Evolutionary conservation across 768 basidiomycete species (phyloP).

Genomic region (Kockovaella imperatae): DNA sequence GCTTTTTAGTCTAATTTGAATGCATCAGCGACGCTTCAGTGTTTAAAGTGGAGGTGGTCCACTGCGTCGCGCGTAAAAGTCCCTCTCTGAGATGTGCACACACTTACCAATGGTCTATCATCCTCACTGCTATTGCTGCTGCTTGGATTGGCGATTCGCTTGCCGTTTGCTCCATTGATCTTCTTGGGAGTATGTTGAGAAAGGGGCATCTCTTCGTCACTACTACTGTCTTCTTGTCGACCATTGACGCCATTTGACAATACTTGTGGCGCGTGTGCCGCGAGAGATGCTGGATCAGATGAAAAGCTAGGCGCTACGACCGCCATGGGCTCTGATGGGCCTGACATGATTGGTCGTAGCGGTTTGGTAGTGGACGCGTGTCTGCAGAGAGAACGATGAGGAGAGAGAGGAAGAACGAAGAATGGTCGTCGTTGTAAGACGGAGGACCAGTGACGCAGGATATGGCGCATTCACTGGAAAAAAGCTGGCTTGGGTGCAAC

Average conservation of each 20-base stretch:
- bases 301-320: slow-evolving; percentile 25
- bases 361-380: too few relatives aligned
- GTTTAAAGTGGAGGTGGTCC: background rate
- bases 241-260: slow-evolving; percentile 9
- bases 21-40: background rate
- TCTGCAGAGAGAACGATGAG: background rate
- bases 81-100: too few relatives aligned
- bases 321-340: slow-evolving; percentile 20
- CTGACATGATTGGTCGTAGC: too few relatives aligned
- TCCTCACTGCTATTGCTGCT: slow-evolving; percentile 23
- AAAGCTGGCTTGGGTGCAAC: too few relatives aligned
- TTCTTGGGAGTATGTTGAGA: slow-evolving; percentile 2
- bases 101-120: slow-evolving; percentile 32
- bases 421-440: too few relatives aligned
- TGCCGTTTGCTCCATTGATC: slow-evolving; percentile 3
- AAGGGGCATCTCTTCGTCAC: slow-evolving; percentile 21
- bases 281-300: slow-evolving; percentile 4
- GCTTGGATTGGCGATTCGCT: slow-evolving; percentile 4
- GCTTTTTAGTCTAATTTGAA: slow-evolving; percentile 26
- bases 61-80: background rate
- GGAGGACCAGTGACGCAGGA: too few relatives aligned
- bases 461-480: too few relatives aligned
- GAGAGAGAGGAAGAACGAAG: background rate
- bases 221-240: too few relatives aligned
- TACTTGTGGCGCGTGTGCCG: slow-evolving; percentile 26